A percentile compares a stretch with the other conserved stretches of the same genome.
These are phyloP conservation scores for Pseudofabraea citricarpa DNA, from an alignment of 2,329 filamentous ascomycete genomes.

Conservation along the genomic window DNA sequence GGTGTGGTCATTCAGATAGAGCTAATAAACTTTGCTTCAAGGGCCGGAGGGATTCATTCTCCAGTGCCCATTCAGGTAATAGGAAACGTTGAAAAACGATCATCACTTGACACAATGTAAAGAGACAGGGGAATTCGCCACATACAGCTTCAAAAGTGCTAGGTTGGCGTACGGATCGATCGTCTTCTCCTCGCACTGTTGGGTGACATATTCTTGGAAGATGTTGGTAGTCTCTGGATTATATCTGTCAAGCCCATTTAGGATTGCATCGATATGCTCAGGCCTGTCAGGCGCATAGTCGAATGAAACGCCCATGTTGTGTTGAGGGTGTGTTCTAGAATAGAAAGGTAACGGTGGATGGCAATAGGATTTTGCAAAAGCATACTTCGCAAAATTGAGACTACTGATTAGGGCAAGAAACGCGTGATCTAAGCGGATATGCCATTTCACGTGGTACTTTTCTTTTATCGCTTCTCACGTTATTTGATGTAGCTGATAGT, in stretches of 20 bases:
- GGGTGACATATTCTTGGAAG: slow-evolving; percentile 90
- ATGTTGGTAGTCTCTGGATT: slow-evolving; percentile 93
- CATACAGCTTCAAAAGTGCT: slow-evolving; percentile 94
- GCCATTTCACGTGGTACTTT: no score
- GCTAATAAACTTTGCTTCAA: slow-evolving; percentile 70
- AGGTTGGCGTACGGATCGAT: slow-evolving; percentile 97
- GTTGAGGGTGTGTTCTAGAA: no score
- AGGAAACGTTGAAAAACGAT: slow-evolving; percentile 88
- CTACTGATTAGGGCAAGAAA: no score
- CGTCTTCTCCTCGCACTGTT: slow-evolving; percentile 92
- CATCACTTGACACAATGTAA: slow-evolving; percentile 54
- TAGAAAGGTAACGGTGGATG: no score
- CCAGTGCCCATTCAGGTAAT: slow-evolving; percentile 77
- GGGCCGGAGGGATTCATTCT: slow-evolving; percentile 49
- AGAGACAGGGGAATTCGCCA: slow-evolving; percentile 28
- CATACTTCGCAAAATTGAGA: no score
- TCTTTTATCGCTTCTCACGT: no score
- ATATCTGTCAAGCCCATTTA: slow-evolving; percentile 96
- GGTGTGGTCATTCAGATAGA: slow-evolving; percentile 62
- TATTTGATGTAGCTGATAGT: no score
- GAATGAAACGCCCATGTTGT: slow-evolving; percentile 39
- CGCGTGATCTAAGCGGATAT: no score
- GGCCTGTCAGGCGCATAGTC: slow-evolving; percentile 91
- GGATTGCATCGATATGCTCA: slow-evolving; percentile 85
- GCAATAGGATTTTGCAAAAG: no score